These are phyloP conservation scores for Eucalyptus sp. DNA, from an alignment of 345 rosid species.

Conservation along the genomic window DNA sequence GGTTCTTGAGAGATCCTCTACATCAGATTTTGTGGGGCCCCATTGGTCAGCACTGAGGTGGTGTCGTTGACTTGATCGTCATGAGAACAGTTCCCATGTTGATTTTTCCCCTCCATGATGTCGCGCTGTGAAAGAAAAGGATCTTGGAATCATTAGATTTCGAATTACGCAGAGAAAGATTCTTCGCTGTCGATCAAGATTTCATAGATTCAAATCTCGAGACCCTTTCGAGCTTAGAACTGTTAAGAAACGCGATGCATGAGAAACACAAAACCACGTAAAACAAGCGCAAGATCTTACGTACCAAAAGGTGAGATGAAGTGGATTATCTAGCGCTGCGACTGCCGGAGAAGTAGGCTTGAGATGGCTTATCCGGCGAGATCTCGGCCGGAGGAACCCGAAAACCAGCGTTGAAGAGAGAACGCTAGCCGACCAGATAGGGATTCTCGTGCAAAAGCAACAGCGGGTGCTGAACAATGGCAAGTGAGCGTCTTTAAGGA, in stretches of 20 bases:
- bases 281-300: background rate
- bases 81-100: background rate
- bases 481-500: background rate
- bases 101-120: background rate
- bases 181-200: background rate
- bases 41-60: background rate
- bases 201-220: background rate
- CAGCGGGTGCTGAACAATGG: background rate
- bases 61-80: background rate
- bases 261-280: background rate
- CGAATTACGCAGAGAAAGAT: background rate
- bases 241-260: background rate
- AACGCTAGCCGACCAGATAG: background rate
- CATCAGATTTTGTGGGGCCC: background rate
- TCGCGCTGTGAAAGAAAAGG: background rate
- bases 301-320: background rate
- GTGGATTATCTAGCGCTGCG: background rate
- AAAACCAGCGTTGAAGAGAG: background rate
- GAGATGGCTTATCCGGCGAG: background rate
- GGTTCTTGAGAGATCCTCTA: fast-evolving
- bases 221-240: background rate
- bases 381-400: background rate
- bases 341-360: background rate
- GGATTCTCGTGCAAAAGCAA: background rate
- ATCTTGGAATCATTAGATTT: background rate